A percentile compares a stretch with the other conserved stretches of the same genome.
These are phyloP conservation scores for Solanum boliviense DNA, from an alignment of 257 asterid species.

Conservation along the genomic window DNA sequence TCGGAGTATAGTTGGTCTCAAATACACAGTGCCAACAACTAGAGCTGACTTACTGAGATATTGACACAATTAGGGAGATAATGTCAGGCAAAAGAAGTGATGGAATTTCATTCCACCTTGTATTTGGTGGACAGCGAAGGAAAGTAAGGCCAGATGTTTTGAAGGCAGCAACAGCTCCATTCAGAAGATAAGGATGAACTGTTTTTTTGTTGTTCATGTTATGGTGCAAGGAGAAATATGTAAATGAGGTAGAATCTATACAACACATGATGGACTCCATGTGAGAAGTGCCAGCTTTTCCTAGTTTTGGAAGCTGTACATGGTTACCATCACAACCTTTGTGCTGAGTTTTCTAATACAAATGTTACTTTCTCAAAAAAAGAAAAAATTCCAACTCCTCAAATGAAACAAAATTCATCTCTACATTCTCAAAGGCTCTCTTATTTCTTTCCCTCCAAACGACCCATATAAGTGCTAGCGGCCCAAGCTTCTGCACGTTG, in stretches of 20 bases:
- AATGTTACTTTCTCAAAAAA: neutral
- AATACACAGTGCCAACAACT: neutral
- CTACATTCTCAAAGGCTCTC: neutral
- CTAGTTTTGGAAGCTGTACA: neutral
- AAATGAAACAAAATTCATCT: neutral
- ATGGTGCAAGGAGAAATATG: neutral
- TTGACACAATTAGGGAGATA: neutral
- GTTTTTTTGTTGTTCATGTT: neutral
- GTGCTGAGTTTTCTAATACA: neutral
- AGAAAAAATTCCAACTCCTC: neutral
- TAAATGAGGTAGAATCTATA: neutral
- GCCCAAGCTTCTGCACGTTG: neutral
- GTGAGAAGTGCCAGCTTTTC: neutral
- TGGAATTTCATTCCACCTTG: neutral
- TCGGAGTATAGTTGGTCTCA: neutral
- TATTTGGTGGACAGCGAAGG: neutral
- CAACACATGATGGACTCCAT: neutral
- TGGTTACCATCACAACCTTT: neutral
- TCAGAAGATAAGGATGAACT: neutral
- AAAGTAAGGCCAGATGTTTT: neutral
- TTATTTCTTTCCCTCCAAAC: neutral
- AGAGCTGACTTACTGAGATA: neutral
- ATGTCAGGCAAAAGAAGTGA: neutral
- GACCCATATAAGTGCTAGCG: neutral
- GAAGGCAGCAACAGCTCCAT: neutral